A percentile compares a stretch with the other conserved stretches of the same genome.
These are phyloP conservation scores for Neopestalotiopsis sp. DNA, from an alignment of 2,329 filamentous ascomycete species.

Conservation along the genomic window DNA sequence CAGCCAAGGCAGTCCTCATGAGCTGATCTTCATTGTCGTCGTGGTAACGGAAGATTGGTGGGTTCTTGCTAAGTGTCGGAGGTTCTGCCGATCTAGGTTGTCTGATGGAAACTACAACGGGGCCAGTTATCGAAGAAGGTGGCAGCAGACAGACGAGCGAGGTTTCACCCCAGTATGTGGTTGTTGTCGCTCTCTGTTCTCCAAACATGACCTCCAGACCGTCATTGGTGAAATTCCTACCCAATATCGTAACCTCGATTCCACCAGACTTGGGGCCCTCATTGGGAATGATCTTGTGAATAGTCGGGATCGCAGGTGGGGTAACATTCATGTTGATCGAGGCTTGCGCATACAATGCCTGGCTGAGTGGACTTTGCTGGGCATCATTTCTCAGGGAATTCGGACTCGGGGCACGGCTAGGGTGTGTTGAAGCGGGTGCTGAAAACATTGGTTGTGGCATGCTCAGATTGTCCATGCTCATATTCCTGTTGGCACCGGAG, in stretches of 20 bases:
- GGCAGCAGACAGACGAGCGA: conserved; percentile 82
- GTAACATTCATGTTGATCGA: conserved; percentile 51
- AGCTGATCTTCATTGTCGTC: conserved; percentile 73
- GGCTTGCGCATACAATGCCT: conserved; percentile 54
- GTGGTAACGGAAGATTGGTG: conserved; percentile 72
- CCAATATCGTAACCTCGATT: conserved; percentile 85
- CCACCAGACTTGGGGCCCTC: conserved; percentile 84
- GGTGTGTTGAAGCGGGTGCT: conserved; percentile 72
- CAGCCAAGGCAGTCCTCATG: conserved; percentile 69
- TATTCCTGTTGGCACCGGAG: conserved; percentile 60
- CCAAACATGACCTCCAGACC: conserved; percentile 87
- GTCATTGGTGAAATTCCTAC: conserved; percentile 76
- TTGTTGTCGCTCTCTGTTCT: conserved; percentile 65
- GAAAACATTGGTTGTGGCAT: conserved; percentile 69
- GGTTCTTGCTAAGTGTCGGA: conserved; percentile 41
- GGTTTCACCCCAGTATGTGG: conserved; percentile 80
- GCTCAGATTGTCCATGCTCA: conserved; percentile 68
- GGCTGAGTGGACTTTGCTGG: conserved; percentile 45
- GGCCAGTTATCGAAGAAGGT: conserved; percentile 68
- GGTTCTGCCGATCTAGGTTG: conserved; percentile 43
- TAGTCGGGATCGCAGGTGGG: conserved; percentile 60
- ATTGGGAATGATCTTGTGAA: conserved; percentile 82
- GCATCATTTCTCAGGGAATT: conserved; percentile 54
- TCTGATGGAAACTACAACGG: conserved; percentile 74
- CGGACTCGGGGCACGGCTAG: conserved; percentile 81